Base-by-base conservation (phyloP, 2,329 filamentous ascomycete genomes). In the Fusarium scirpi region DNA sequence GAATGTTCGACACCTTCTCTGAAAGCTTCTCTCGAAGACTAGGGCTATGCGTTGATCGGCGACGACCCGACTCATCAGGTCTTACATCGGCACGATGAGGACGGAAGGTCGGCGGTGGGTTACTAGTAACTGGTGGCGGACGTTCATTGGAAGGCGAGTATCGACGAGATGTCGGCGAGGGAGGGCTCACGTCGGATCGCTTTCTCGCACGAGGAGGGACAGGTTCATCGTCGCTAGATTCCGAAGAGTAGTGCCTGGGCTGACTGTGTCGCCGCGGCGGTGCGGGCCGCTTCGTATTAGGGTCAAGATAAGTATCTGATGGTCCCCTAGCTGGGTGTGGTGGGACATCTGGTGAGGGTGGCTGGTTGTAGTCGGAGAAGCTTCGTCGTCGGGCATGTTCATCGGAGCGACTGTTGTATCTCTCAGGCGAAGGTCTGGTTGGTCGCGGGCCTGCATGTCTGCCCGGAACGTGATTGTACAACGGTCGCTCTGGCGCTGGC, bases 311-410 rank as follows among this genome's bases (percentile, higher is more conserved):
- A 58, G 75, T 41, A 38, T 72, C 62, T 51, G 75, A 45, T 46
- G 73, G 62, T 54, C 77, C 77, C 56, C 76, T 76, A 13, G 76
- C 74, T 38, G 71, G 52, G 51, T 76, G 76, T 10, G 70, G 66
- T 24, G 70, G 62, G 15, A 77, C 54, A 5, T 77, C 75, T 16
- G 80, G 74, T 20, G 79, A 72, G 4, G 78, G 78, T 2, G 81
- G 79, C 4, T 79, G 80, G 4, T 82, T 82, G 54, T 84, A 82
- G 60, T 87, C 86, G 5, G 85, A 86, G 74, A 85, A 84, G 76
- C 86, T 87, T 58, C 83, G 81, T 41, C 85, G 81, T 41, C 84
- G 81, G 15, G 74, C 77, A n/a, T 80, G 76, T 18, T 81, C 81
- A 18, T 85, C 83, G 11, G 81, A 76, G 9, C 82, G 79, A 30